These are phyloP conservation scores for Globisporangium parvum DNA, from an alignment of 352 stramenopile genomes.

Conservation along the genomic window DNA sequence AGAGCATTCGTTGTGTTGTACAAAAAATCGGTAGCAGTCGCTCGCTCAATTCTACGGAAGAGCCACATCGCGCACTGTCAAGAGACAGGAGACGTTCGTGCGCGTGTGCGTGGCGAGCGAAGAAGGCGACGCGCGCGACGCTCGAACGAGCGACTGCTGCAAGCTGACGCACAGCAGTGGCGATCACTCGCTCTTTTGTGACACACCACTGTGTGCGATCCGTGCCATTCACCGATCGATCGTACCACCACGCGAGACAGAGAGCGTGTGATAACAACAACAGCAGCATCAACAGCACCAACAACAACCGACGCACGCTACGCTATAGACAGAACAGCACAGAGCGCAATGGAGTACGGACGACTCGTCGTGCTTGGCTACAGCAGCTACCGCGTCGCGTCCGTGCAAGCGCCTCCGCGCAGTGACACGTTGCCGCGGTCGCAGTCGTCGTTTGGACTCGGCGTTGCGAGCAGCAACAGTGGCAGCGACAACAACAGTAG, in stretches of 20 bases:
- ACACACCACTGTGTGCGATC: no score
- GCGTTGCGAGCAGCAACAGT: constrained; percentile 7
- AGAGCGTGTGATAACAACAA: neutral
- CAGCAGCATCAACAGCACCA: no score
- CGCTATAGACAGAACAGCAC: neutral
- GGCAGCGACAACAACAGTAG: neutral
- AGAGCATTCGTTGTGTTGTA: no score
- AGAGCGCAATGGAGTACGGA: constrained; percentile 60
- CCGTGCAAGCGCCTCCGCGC: constrained; percentile 19
- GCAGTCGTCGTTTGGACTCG: constrained; percentile 28
- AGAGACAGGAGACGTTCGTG: no score
- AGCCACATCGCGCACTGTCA: no score
- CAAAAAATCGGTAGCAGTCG: no score
- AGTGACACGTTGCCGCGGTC: constrained; percentile 13
- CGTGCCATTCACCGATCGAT: neutral
- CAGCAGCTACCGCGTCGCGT: constrained; percentile 75
- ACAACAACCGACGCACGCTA: neutral
- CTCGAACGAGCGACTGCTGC: no score
- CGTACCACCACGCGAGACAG: neutral
- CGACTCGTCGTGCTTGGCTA: constrained; percentile 81
- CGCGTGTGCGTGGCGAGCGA: no score
- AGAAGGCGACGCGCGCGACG: no score
- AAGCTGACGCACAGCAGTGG: no score
- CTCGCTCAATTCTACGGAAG: no score
- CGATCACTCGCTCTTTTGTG: no score